Conservation (phyloP, 2,329 filamentous ascomycete genomes). For the Scytalidium sp. region DNA sequence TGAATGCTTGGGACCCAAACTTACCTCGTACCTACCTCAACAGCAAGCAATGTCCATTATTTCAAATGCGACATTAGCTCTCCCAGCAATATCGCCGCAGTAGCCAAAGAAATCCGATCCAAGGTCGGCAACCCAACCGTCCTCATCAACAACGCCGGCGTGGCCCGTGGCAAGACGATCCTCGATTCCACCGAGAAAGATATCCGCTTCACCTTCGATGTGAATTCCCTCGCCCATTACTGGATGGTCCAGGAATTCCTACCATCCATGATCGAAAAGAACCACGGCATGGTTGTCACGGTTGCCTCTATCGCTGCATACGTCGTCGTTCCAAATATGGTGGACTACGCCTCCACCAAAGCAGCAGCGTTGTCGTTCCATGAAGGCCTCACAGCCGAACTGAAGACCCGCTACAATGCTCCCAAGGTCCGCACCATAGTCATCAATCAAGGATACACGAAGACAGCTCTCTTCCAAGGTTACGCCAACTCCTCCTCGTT, state of each 20-base stretch:
- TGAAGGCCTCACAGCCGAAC: constrained; percentile 59
- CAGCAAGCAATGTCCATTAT: constrained; percentile 58
- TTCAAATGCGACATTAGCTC: constrained; percentile 70
- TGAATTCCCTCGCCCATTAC: constrained; percentile 68
- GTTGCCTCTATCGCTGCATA: constrained; percentile 64
- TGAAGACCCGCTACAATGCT: constrained; percentile 58
- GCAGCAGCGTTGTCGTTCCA: constrained; percentile 65
- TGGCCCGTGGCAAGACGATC: constrained; percentile 59
- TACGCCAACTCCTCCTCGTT: constrained; percentile 49
- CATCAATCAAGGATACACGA: constrained; percentile 61
- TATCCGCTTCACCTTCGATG: constrained; percentile 65
- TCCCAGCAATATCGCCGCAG: constrained; percentile 46
- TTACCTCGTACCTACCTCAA: background rate
- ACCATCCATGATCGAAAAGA: constrained; percentile 56
- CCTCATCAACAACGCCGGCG: constrained; percentile 70
- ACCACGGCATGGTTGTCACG: constrained; percentile 73
- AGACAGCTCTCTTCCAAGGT: constrained; percentile 57
- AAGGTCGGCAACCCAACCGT: constrained; percentile 64
- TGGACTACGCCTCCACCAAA: constrained; percentile 67
- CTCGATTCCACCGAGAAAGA: constrained; percentile 55
- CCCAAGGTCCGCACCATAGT: constrained; percentile 63
- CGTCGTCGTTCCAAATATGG: constrained; percentile 57
- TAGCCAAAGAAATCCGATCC: constrained; percentile 50
- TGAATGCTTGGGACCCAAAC: background rate
- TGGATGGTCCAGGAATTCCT: constrained; percentile 66